Conservation (phyloP, 75 land plant species). For the Cupressus sempervirens region DNA sequence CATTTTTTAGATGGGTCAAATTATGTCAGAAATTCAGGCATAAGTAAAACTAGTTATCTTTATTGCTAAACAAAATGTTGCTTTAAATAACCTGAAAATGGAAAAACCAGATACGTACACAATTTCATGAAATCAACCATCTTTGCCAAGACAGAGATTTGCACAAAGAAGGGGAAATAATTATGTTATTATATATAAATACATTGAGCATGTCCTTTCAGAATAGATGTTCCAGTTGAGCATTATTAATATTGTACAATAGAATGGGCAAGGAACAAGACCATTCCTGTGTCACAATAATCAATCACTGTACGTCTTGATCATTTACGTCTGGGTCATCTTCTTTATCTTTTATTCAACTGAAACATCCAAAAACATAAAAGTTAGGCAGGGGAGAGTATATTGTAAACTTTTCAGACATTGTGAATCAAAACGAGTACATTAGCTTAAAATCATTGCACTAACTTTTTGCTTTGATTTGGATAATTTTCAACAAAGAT, state of each 20-base stretch:
- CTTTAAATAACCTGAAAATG: background rate
- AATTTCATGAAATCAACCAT: background rate
- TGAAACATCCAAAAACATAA: constrained; percentile 4
- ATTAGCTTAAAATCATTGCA: background rate
- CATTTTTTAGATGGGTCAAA: no score
- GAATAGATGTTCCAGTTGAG: background rate
- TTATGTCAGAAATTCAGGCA: no score
- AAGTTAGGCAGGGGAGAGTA: no score
- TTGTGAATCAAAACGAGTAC: background rate
- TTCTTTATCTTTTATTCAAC: constrained; percentile 75
- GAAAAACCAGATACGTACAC: background rate
- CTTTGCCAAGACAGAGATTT: background rate
- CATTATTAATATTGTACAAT: background rate
- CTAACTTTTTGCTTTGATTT: background rate
- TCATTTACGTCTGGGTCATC: constrained; percentile 79
- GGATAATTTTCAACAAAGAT: background rate
- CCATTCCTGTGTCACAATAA: constrained; percentile 91
- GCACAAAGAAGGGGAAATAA: background rate
- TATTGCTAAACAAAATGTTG: no score
- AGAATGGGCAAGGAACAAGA: background rate
- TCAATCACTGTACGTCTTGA: constrained; percentile 65
- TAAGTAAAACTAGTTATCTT: no score
- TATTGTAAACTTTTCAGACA: background rate
- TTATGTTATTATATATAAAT: background rate
- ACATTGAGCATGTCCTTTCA: background rate